Evolutionary conservation across 768 basidiomycete species (phyloP).

Genomic region (Russula vinacea): DNA sequence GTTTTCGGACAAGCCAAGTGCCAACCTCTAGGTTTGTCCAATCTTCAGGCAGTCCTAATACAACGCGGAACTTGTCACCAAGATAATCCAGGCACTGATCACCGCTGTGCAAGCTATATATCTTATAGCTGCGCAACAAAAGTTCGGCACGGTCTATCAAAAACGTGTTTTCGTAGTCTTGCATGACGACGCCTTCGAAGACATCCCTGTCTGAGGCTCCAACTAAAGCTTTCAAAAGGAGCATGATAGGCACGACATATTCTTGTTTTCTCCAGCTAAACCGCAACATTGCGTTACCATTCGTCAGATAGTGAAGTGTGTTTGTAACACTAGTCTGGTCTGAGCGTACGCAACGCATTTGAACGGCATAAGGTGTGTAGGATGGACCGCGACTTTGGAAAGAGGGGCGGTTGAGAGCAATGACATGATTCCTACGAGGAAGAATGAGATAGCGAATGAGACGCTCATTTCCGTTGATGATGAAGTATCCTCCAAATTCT

Average conservation of each 20-base stretch:
- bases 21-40: conserved; percentile 84
- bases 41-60: conserved; percentile 88
- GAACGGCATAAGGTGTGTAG: conserved; percentile 91
- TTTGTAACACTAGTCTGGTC: conserved; percentile 95
- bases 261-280: conserved; percentile 98
- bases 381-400: conserved; percentile 92
- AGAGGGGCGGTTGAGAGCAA: conserved; percentile 85
- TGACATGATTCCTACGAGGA: conserved; percentile 92
- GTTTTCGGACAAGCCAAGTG: conserved; percentile 73
- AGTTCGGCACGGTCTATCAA: conserved; percentile 96
- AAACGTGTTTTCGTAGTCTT: conserved; percentile 96
- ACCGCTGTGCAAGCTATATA: conserved; percentile 81
- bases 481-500: conserved; percentile 98
- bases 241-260: conserved; percentile 96
- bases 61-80: conserved; percentile 94
- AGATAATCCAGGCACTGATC: conserved; percentile 92
- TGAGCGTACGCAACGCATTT: conserved; percentile 89
- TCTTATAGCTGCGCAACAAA: conserved; percentile 91
- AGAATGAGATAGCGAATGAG: conserved; percentile 96
- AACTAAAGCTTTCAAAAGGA: conserved; percentile 90
- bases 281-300: conserved; percentile 93
- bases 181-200: conserved; percentile 94
- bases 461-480: conserved; percentile 98
- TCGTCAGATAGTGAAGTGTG: conserved; percentile 94
- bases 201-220: conserved; percentile 93